These are phyloP conservation scores for Kregervanrija fluxuum DNA, from an alignment of 805 yeast genomes.

Conservation along the genomic window DNA sequence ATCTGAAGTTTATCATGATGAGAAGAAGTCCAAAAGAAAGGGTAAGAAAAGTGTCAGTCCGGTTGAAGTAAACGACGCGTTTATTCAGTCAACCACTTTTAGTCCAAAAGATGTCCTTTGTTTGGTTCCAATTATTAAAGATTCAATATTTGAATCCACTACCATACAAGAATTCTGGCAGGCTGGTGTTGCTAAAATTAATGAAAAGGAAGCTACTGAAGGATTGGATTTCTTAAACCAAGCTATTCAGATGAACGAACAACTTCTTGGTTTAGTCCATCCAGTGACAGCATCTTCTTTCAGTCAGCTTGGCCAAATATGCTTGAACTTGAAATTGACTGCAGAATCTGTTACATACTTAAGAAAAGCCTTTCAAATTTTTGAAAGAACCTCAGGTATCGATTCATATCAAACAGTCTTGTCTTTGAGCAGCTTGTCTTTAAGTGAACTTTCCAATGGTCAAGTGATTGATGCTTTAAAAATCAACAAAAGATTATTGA, in stretches of 20 bases:
- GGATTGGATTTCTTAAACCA: constrained; percentile 65
- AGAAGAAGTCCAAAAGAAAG: constrained; percentile 30
- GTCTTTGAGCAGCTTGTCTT: constrained; percentile 67
- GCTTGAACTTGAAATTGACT: constrained; percentile 49
- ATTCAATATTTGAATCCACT: constrained; percentile 56
- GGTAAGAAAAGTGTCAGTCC: constrained; percentile 16
- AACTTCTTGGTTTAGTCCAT: constrained; percentile 75
- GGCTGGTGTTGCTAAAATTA: constrained; percentile 40
- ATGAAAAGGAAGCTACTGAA: constrained; percentile 36
- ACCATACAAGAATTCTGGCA: constrained; percentile 72
- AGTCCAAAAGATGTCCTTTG: constrained; percentile 55
- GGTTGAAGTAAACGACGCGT: neutral
- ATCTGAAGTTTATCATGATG: constrained; percentile 16
- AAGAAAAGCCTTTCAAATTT: constrained; percentile 61
- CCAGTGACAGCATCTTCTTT: constrained; percentile 70
- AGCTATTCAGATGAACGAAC: constrained; percentile 67
- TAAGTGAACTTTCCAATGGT: constrained; percentile 55
- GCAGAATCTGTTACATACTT: constrained; percentile 49
- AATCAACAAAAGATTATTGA: constrained; percentile 52
- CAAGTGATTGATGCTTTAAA: constrained; percentile 55
- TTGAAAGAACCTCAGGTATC: constrained; percentile 75
- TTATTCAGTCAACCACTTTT: constrained; percentile 34
- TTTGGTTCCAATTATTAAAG: constrained; percentile 71
- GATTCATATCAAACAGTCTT: constrained; percentile 75
- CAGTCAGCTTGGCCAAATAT: constrained; percentile 56